Evolutionary conservation across 805 yeast genomes (phyloP), one percentile per base, ranked within the genome.

Genomic region (Yamadazyma paraphyllophila): DNA sequence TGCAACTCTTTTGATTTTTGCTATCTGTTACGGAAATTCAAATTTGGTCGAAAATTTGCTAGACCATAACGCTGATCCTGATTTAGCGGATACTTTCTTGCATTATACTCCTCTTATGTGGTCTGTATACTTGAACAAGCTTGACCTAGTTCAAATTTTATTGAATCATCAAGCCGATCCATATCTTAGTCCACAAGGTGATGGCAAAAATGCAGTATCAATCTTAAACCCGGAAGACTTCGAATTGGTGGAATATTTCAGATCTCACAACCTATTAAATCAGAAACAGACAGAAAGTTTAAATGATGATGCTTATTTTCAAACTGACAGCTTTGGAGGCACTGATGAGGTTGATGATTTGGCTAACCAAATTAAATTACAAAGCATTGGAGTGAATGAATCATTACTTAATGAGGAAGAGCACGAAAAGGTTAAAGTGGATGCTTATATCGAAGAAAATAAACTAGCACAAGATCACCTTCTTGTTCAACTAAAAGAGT

Each of bases 101-200:
- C 72, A 77, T 2, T 82, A 80, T 62, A 77, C 88, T 0, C 88
- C 96, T 9, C 62, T 87, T 37, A 88, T 87, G 94, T 88, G 96
- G 96, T 91, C 95, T 0, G 80, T 88, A 2, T 77, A 82, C 53
- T 72, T 83, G 52, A 77, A 81, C 44, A 78, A 80, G 44, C 62
- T 76, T 47, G 72, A 74, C 10, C 72, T 84, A 37, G 82, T 80
- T 12, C 76, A 78, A 39, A 64, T 75, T 45, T 65, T 88, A 47
- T 62, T 89, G 44, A 78, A 79, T 36, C 72, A 73, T 46, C 85
- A 83, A 31, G 92, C 91, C 0, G 85, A 83, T 48, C 80, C 82
- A 1, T 70, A 75, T 34, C 64, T 76, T 39, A 13, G 54, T 10
- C 62, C 64, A 5, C 45, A 52, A 24, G 57, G 57, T 29, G 59